A percentile compares a stretch with the other conserved stretches of the same genome.
Conservation (phyloP, 352 stramenopile genomes). For the Pythium phragmitis region DNA sequence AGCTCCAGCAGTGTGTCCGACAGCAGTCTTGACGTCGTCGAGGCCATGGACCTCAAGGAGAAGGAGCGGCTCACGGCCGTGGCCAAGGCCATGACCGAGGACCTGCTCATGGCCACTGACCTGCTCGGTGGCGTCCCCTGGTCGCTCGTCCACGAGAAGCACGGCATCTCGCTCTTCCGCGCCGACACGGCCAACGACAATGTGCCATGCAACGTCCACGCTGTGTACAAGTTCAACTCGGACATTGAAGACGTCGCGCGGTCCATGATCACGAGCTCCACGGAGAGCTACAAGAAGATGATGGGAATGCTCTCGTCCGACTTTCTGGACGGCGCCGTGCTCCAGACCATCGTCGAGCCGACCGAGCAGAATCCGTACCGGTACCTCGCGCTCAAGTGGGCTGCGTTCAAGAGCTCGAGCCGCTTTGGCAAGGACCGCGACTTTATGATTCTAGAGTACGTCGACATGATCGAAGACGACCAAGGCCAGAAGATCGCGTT, state of each 20-base stretch:
- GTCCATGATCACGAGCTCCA: constrained; percentile 79
- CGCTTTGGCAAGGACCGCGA: constrained; percentile 79
- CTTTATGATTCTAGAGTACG: constrained; percentile 84
- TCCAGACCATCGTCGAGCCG: constrained; percentile 79
- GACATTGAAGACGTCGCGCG: constrained; percentile 82
- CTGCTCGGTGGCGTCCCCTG: constrained; percentile 70
- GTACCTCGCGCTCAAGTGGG: constrained; percentile 86
- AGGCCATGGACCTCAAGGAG: constrained; percentile 53
- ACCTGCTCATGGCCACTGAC: constrained; percentile 72
- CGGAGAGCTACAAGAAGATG: constrained; percentile 82
- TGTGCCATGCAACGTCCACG: constrained; percentile 84
- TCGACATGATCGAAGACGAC: constrained; percentile 87
- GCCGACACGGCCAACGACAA: constrained; percentile 49
- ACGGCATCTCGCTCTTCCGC: constrained; percentile 82
- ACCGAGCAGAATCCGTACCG: constrained; percentile 62
- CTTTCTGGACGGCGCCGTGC: constrained; percentile 78
- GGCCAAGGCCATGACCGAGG: constrained; percentile 82
- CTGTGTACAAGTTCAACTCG: constrained; percentile 76
- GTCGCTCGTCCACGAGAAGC: constrained; percentile 76
- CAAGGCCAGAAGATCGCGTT: constrained; percentile 84
- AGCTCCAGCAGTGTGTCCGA: constrained; percentile 12
- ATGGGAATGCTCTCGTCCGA: constrained; percentile 84
- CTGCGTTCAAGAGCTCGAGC: constrained; percentile 81
- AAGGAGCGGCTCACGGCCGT: constrained; percentile 66
- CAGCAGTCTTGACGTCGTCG: constrained; percentile 8